These are phyloP conservation scores for Citrus unshiu DNA, from an alignment of 345 rosid genomes.

Conservation along the genomic window DNA sequence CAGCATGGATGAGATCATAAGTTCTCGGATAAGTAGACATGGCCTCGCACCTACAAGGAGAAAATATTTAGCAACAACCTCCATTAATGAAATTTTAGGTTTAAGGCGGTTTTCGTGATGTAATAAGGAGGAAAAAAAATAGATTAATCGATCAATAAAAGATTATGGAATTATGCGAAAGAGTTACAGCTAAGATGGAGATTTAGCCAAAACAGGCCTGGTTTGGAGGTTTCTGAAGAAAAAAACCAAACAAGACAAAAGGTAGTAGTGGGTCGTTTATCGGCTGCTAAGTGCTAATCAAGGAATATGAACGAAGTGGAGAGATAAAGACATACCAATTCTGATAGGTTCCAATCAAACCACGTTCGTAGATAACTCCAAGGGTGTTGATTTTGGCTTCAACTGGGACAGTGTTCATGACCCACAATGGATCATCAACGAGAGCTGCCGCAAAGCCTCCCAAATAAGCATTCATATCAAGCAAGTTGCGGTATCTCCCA, in stretches of 20 bases:
- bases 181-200: background rate
- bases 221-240: background rate
- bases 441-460: slow-evolving; percentile 92
- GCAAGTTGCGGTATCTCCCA: slow-evolving; percentile 85
- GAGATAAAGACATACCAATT: slow-evolving; percentile 50
- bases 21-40: slow-evolving; percentile 99
- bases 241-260: background rate
- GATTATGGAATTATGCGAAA: background rate
- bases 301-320: background rate
- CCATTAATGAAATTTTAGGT: too few species aligned
- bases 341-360: slow-evolving; percentile 89
- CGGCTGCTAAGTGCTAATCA: slow-evolving; percentile 2
- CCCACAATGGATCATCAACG: slow-evolving; percentile 76
- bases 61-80: background rate
- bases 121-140: background rate
- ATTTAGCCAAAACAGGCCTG: background rate
- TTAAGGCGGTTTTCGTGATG: background rate
- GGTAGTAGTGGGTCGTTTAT: background rate
- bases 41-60: slow-evolving; percentile 59
- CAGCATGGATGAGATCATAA: slow-evolving; percentile 82
- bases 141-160: too few species aligned
- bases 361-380: slow-evolving; percentile 83
- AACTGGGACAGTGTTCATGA: slow-evolving; percentile 72
- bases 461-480: slow-evolving; percentile 76
- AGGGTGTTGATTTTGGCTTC: slow-evolving; percentile 63